phyloP scores from a whole-genome alignment of 2,329 filamentous ascomycete genomes.

The Tolypocladium guangdongense region DNA sequence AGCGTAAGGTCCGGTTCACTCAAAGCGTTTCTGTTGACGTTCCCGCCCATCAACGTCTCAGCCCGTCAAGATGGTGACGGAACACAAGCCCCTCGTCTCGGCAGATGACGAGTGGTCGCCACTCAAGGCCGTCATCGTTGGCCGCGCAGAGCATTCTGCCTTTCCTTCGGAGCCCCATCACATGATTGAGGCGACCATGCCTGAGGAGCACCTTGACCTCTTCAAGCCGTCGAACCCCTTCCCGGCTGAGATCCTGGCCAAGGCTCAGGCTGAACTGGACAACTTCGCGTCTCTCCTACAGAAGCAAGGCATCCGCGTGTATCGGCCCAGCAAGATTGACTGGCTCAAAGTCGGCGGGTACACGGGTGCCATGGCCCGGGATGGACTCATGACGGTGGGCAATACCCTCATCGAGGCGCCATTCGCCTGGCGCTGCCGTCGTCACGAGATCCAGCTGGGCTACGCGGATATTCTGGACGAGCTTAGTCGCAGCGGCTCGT shows the following conservation, averaged over 20 bases:
- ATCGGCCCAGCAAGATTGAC: background rate
- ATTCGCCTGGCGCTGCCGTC: background rate
- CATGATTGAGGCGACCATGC: constrained; percentile 2
- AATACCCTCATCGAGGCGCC: background rate
- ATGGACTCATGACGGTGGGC: background rate
- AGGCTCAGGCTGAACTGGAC: background rate
- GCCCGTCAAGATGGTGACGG: background rate
- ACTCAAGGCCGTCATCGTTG: constrained; percentile 2
- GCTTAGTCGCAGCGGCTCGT: background rate
- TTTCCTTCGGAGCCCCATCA: constrained; percentile 1
- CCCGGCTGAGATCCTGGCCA: background rate
- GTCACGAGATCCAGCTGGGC: background rate
- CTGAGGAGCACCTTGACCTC: background rate
- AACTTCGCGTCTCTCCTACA: background rate
- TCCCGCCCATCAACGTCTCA: background rate
- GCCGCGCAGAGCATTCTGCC: constrained; percentile 1
- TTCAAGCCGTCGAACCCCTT: background rate
- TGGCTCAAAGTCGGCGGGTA: background rate
- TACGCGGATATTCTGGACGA: background rate
- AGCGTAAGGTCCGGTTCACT: background rate
- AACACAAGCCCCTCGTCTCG: background rate
- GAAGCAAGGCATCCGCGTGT: background rate
- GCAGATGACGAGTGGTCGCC: constrained; percentile 3
- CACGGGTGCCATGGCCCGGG: background rate
- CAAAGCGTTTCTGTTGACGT: background rate